Evolutionary conservation across 2,329 filamentous ascomycete species (phyloP).

Genomic region (Hypoxylon sp.): DNA sequence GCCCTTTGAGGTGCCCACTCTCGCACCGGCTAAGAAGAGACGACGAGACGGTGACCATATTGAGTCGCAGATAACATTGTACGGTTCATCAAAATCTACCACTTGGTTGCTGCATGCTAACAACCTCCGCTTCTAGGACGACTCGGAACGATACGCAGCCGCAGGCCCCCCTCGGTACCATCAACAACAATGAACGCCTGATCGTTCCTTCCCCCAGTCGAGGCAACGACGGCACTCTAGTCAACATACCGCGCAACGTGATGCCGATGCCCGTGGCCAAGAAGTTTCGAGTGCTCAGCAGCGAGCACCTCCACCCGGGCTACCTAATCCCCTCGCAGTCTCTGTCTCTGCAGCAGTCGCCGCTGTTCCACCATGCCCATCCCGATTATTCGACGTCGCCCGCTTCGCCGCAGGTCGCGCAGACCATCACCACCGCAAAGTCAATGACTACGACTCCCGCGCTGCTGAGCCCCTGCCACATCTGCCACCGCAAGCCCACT

Average conservation of each 20-base stretch:
- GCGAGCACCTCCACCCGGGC: conserved; percentile 23
- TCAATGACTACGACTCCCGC: conserved; percentile 37
- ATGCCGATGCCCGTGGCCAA: conserved; percentile 48
- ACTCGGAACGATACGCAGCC: conserved; percentile 33
- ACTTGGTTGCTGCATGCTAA: conserved; percentile 40
- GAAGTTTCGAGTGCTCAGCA: conserved; percentile 41
- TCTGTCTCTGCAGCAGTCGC: not conserved
- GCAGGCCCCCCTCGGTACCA: conserved; percentile 40
- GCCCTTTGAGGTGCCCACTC: conserved; percentile 47
- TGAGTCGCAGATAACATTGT: conserved; percentile 47
- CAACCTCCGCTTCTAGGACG: conserved; percentile 34
- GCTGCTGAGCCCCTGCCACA: conserved; percentile 69
- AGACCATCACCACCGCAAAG: conserved; percentile 26
- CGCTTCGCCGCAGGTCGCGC: conserved; percentile 27
- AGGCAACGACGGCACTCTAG: conserved; percentile 18
- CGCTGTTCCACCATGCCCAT: conserved; percentile 44
- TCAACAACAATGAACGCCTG: conserved; percentile 47
- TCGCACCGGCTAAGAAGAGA: conserved; percentile 53
- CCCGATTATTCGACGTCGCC: conserved; percentile 38
- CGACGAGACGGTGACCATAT: conserved; percentile 52
- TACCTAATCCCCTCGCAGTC: not conserved
- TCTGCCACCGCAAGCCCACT: conserved; percentile 74
- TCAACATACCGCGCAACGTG: conserved; percentile 45
- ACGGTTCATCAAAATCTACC: conserved; percentile 33
- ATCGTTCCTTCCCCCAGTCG: conserved; percentile 34